Evolutionary conservation across 805 yeast species (phyloP).

Genomic region (Zygosaccharomyces bisporus): DNA sequence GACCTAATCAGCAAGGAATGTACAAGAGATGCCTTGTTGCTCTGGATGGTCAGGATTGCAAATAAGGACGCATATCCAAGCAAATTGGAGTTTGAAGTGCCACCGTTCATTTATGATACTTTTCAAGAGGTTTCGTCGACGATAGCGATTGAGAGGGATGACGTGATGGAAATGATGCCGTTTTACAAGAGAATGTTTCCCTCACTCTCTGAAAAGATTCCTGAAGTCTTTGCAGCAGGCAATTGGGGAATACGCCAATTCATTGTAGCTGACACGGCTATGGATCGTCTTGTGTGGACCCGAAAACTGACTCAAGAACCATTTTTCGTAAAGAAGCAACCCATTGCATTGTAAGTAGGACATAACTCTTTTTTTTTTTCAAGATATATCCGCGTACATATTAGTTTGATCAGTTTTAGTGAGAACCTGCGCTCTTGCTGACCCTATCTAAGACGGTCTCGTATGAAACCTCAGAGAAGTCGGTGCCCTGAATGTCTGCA

Average conservation of each 20-base stretch:
- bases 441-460: conserved; percentile 90
- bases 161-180: conserved; percentile 50
- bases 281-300: conserved; percentile 49
- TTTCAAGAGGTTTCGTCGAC: conserved; percentile 40
- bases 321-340: conserved; percentile 31
- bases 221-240: conserved; percentile 54
- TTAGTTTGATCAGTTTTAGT: conserved; percentile 32
- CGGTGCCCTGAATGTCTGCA: conserved; percentile 96
- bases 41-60: conserved; percentile 60
- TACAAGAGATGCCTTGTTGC: conserved; percentile 54
- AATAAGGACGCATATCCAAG: conserved; percentile 40
- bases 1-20: conserved; percentile 47
- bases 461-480: conserved; percentile 92
- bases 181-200: conserved; percentile 54
- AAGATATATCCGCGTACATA: conserved; percentile 6
- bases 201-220: conserved; percentile 45
- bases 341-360: conserved; percentile 2
- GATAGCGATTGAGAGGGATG: conserved; percentile 45
- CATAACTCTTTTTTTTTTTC: not conserved
- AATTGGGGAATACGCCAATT: conserved; percentile 42
- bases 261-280: conserved; percentile 47
- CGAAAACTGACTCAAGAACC: conserved; percentile 38
- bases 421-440: conserved; percentile 72
- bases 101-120: conserved; percentile 47
- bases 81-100: conserved; percentile 36